Evolutionary conservation across 257 asterid genomes (phyloP), one percentile per base, ranked within the genome.

Genomic region (Solanum virginianum): DNA sequence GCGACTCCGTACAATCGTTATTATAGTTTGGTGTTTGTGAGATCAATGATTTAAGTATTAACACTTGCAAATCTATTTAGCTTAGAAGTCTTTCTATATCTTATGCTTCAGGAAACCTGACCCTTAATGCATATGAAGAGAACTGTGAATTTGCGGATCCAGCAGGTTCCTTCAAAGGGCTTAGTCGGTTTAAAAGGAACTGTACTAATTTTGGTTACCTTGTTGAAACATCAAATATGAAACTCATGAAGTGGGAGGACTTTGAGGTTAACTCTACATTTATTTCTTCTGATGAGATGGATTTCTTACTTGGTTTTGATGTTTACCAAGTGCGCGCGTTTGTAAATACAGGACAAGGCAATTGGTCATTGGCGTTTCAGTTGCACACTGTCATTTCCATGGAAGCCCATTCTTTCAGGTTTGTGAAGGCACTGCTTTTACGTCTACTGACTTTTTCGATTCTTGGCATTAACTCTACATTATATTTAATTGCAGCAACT

Each of bases 331-430:
- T 77, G 65, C 10, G 0, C 4, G 5, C 3, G 16, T 29, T 11
- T 79, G 29, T 18, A 66, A 84, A n/a, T 86, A 84, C 94, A 96
- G 99, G 97, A 94, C 80, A 95, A 92, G 89, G 94, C 95, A 74
- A 88, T 95, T 29, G 99, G 98, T 75, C 98, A 96, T 88, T 96
- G 99, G 98, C 98, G 98, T 41, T 96, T 96, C 85, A 95, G 95
- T 88, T 95, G 98, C 85, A 90, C 88, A 29, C 84, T 96, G 95
- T 86, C 96, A 65, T 96, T 96, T 85, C 98, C 99, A 49, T 96
- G 98, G 99, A 96, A 92, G 86, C 99, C 99, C 20, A 95, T 95
- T 87, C 98, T 96, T 43, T 96, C 99, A 85, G 99, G 99, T 94
- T 88, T 29, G 7, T 68, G 18, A 69, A 80, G 39, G n/a, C 16